Conservation (phyloP, 108 stramenopile genomes). For the Thalassiosira profunda region DNA sequence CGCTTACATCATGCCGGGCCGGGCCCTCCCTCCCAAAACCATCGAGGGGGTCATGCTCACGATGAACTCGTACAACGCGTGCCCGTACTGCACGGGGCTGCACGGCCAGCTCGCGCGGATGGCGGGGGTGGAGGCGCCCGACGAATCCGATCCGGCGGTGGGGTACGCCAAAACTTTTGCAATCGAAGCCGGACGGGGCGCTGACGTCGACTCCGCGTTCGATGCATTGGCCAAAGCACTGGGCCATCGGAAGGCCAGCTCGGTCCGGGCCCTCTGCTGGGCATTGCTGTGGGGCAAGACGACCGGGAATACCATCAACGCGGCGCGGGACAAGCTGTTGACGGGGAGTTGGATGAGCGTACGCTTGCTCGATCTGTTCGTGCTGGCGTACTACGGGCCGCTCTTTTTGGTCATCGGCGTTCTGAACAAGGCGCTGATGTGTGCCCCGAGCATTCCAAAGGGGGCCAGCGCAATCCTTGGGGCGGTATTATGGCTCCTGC, state of each 20-base stretch:
- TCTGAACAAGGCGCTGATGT: constrained; percentile 2
- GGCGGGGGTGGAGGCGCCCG: constrained; percentile 10
- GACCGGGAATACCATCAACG: constrained; percentile 28
- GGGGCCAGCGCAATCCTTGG: constrained; percentile 3
- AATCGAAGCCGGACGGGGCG: background rate
- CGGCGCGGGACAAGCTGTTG: constrained; percentile 4
- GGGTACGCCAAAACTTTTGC: constrained; percentile 9
- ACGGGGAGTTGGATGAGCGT: background rate
- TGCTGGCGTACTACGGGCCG: constrained; percentile 22
- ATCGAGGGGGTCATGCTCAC: constrained; percentile 24
- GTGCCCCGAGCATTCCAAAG: constrained; percentile 12
- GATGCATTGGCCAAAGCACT: background rate
- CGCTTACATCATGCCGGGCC: constrained; percentile 14
- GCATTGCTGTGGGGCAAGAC: constrained; percentile 28
- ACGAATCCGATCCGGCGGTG: constrained; percentile 1
- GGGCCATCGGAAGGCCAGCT: background rate
- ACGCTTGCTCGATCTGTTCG: background rate
- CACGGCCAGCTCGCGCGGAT: constrained; percentile 20
- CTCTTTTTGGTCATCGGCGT: constrained; percentile 21
- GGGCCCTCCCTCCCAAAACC: constrained; percentile 6
- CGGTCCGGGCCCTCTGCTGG: constrained; percentile 20
- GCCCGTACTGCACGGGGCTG: constrained; percentile 35
- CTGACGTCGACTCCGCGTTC: background rate
- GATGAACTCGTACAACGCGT: constrained; percentile 15
- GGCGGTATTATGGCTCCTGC: constrained; percentile 11